Evolutionary conservation across 306 rosid species (phyloP).

Genomic region (Medicago ruthenica): DNA sequence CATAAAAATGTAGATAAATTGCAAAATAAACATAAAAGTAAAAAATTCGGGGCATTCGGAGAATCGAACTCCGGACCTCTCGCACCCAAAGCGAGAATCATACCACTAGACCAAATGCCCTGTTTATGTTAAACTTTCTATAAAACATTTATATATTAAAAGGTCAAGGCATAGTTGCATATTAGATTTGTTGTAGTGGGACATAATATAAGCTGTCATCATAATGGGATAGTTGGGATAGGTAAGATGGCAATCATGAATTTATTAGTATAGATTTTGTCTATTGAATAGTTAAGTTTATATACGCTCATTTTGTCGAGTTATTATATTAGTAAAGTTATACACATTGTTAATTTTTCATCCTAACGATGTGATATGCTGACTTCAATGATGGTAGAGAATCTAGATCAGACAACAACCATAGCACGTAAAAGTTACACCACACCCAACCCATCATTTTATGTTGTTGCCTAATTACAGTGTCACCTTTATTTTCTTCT

Average conservation of each 20-base stretch:
- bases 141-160: no score
- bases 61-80: conserved; percentile 54
- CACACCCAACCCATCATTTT: conserved; percentile 46
- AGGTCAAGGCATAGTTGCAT: background rate
- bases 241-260: no score
- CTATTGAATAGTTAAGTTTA: background rate
- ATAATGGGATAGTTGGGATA: conserved; percentile 27
- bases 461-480: background rate
- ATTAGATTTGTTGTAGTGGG: conserved; percentile 24
- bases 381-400: background rate
- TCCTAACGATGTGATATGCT: background rate
- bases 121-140: background rate
- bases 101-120: conserved; percentile 18
- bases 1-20: background rate
- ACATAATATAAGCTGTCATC: conserved; percentile 46
- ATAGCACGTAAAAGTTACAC: conserved; percentile 28
- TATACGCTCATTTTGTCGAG: no score
- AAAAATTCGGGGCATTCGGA: conserved; percentile 40
- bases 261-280: no score
- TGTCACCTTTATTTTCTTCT: conserved; percentile 21
- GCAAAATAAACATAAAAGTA: background rate
- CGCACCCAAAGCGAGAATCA: conserved; percentile 43
- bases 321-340: no score
- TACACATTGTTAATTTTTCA: background rate
- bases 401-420: background rate